Percentiles rank a stretch among this genome's conserved stretches.
Conservation (phyloP, 768 basidiomycete genomes). For the Sporobolomyces phaffii region DNA sequence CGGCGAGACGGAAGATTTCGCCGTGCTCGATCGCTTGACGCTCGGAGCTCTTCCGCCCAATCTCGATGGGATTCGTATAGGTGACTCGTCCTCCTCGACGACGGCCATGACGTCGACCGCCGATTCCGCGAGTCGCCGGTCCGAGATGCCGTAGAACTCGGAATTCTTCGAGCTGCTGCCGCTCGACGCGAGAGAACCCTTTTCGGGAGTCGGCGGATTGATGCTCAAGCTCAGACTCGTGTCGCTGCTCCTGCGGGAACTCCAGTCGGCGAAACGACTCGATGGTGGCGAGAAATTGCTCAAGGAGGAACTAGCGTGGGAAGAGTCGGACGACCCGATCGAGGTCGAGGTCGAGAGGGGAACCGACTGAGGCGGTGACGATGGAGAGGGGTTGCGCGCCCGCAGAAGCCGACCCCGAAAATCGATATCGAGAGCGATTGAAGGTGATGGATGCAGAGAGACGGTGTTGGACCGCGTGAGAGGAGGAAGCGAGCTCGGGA, state of each 20-base stretch:
- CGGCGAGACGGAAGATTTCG: conserved; percentile 15
- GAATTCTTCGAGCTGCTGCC: neutral
- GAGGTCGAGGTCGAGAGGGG: neutral
- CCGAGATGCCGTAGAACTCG: conserved; percentile 14
- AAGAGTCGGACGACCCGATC: too few relatives aligned
- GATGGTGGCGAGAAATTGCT: conserved; percentile 10
- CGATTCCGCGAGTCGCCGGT: conserved; percentile 12
- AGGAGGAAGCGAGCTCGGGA: neutral
- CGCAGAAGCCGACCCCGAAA: conserved; percentile 22
- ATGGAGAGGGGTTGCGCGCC: conserved; percentile 6
- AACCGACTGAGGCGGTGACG: neutral
- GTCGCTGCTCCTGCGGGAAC: conserved; percentile 19
- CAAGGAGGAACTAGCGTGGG: neutral
- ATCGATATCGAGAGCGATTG: conserved; percentile 30
- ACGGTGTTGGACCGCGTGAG: conserved; percentile 26
- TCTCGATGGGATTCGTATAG: neutral
- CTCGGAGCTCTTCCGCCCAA: neutral
- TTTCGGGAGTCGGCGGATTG: neutral
- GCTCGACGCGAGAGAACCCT: neutral
- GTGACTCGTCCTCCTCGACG: conserved; percentile 30
- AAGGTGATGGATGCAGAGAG: conserved; percentile 11
- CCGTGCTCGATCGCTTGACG: conserved; percentile 8
- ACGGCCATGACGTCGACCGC: conserved; percentile 33
- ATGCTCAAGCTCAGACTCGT: conserved; percentile 14
- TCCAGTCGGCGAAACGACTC: conserved; percentile 23